Percentiles rank a stretch among this genome's conserved stretches.
phyloP scores from a whole-genome alignment of 176 grass and related monocot species.

The Rhynchospora pubera region DNA sequence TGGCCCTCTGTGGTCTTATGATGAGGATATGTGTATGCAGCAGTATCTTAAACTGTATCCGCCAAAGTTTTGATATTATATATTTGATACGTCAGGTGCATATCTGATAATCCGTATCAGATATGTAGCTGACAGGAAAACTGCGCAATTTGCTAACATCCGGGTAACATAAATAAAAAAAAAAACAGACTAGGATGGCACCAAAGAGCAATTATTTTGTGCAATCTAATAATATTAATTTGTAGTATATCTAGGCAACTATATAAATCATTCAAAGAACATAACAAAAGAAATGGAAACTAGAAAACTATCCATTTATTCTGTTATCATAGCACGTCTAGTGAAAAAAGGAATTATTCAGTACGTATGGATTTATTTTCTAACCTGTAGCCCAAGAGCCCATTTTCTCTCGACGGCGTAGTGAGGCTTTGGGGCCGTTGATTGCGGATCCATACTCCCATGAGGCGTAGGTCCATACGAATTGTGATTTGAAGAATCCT shows the following conservation, averaged over 20 bases:
- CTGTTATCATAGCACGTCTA: not conserved
- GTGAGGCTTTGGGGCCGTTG: constrained; percentile 32
- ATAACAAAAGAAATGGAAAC: not conserved
- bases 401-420: constrained; percentile 77
- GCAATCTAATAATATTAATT: not conserved
- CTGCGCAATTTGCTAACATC: too few relatives aligned
- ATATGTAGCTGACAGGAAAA: too few relatives aligned
- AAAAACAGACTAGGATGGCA: not conserved
- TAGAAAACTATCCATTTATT: not conserved
- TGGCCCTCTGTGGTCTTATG: too few relatives aligned
- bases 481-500: constrained; percentile 8
- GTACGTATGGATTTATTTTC: constrained; percentile 15
- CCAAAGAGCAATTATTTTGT: not conserved
- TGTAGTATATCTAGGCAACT: not conserved
- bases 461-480: constrained; percentile 9
- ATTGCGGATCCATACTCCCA: constrained; percentile 51
- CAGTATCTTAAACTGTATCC: too few relatives aligned
- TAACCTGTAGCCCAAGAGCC: constrained; percentile 98
- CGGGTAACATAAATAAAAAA: not conserved
- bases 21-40: too few relatives aligned
- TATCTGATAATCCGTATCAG: too few relatives aligned
- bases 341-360: constrained; percentile 14
- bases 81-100: too few relatives aligned
- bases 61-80: too few relatives aligned
- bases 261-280: not conserved